Evolutionary conservation across 257 asterid species (phyloP).

Genomic region (Osmanthus fragrans): DNA sequence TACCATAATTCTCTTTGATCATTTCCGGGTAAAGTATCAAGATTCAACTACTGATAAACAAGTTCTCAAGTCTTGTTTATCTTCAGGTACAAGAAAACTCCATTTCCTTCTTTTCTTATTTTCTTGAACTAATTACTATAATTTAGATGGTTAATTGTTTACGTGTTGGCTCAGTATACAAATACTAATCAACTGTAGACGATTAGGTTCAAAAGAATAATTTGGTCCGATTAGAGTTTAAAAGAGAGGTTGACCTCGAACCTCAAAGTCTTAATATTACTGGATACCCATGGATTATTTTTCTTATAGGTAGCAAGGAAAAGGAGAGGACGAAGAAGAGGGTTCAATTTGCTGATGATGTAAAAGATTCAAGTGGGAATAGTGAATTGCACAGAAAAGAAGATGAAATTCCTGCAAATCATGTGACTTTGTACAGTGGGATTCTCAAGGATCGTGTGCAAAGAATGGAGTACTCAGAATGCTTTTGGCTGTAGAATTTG

Average conservation of each 20-base stretch:
- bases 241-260: too few relatives aligned
- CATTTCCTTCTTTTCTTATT: background rate
- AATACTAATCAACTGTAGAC: background rate
- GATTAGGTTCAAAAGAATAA: too few relatives aligned
- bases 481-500: background rate
- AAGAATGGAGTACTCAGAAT: constrained; percentile 40
- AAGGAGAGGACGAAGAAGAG: constrained; percentile 42
- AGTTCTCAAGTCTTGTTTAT: constrained; percentile 53
- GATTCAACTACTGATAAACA: constrained; percentile 8
- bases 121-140: background rate
- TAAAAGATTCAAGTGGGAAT: constrained; percentile 57
- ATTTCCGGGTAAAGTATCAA: constrained; percentile 38
- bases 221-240: too few relatives aligned
- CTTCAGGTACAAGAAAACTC: constrained; percentile 45
- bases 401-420: constrained; percentile 56
- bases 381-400: constrained; percentile 55
- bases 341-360: constrained; percentile 70
- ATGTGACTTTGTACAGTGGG: constrained; percentile 60
- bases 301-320: constrained; percentile 21
- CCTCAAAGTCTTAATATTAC: background rate
- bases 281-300: background rate
- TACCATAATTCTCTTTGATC: constrained; percentile 61
- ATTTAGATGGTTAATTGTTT: background rate
- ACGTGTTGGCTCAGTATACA: too few relatives aligned
- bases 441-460: constrained; percentile 61